Evolutionary conservation across 2,329 filamentous ascomycete genomes (phyloP).

Genomic region (Calonectria henricotiae): DNA sequence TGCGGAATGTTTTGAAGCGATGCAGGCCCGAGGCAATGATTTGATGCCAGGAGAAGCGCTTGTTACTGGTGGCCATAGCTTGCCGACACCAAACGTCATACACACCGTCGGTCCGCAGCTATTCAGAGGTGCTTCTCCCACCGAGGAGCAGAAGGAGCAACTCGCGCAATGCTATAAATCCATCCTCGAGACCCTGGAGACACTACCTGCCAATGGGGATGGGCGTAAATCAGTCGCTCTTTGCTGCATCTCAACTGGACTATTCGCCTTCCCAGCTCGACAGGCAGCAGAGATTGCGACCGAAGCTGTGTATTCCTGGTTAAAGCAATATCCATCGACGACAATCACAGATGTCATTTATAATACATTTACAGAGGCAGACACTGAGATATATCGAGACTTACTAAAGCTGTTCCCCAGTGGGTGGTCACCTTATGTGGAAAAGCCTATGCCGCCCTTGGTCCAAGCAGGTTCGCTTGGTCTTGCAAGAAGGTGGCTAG

Average conservation of each 20-base stretch:
- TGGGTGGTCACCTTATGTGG: rapidly evolving
- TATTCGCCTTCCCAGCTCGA: conserved; percentile 46
- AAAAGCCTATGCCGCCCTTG: background rate
- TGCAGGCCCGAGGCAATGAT: conserved; percentile 24
- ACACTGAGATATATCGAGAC: conserved; percentile 37
- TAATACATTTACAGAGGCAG: conserved; percentile 45
- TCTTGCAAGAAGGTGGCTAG: conserved; percentile 38
- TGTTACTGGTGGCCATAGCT: conserved; percentile 36
- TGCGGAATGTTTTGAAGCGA: conserved; percentile 41
- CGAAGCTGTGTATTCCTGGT: conserved; percentile 31
- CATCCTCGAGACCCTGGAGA: conserved; percentile 34
- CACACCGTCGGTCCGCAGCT: conserved; percentile 48
- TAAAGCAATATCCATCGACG: conserved; percentile 31
- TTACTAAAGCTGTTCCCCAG: background rate
- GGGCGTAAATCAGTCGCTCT: conserved; percentile 40
- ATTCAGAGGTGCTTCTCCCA: conserved; percentile 10
- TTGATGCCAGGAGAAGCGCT: conserved; percentile 39
- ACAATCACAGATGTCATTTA: conserved; percentile 46
- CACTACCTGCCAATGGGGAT: background rate
- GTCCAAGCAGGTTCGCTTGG: background rate
- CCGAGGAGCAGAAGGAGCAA: background rate
- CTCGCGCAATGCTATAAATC: conserved; percentile 41
- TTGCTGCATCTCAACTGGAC: conserved; percentile 46
- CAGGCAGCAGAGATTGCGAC: conserved; percentile 45
- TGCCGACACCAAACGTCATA: conserved; percentile 37